These are phyloP conservation scores for Saturnispora ahearnii DNA, from an alignment of 805 yeast species.

Conservation along the genomic window DNA sequence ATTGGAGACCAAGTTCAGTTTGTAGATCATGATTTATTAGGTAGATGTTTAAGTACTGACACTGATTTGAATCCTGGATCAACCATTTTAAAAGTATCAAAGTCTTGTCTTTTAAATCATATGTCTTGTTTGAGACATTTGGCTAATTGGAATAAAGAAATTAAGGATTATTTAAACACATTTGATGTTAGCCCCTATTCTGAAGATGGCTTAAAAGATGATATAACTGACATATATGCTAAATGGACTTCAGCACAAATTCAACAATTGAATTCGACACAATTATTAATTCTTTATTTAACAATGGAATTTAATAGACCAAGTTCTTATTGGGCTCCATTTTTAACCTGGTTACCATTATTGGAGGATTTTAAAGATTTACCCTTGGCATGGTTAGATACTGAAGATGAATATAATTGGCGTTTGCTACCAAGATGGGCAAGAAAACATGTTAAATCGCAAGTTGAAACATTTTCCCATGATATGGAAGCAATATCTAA, in stretches of 20 bases:
- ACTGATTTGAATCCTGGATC: constrained; percentile 32
- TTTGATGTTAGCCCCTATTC: constrained; percentile 2
- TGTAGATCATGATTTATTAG: constrained; percentile 36
- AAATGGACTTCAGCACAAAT: constrained; percentile 26
- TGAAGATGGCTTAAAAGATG: not conserved
- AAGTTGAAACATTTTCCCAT: constrained; percentile 31
- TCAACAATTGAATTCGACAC: constrained; percentile 45
- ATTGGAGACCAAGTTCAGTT: constrained; percentile 28
- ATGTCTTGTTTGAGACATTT: constrained; percentile 42
- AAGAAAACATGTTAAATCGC: constrained; percentile 31
- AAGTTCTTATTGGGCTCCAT: constrained; percentile 58
- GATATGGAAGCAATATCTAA: constrained; percentile 33
- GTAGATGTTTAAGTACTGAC: constrained; percentile 53
- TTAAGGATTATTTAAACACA: not conserved
- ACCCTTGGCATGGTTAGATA: constrained; percentile 53
- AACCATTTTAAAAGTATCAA: constrained; percentile 47
- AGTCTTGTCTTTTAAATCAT: constrained; percentile 48
- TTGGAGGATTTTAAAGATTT: constrained; percentile 41
- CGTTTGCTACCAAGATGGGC: constrained; percentile 39
- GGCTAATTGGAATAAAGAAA: constrained; percentile 11
- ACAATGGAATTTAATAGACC: constrained; percentile 35
- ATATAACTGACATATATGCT: constrained; percentile 12
- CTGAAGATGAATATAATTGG: constrained; percentile 16
- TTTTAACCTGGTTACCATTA: constrained; percentile 55
- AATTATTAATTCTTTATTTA: constrained; percentile 44